A percentile compares a stretch with the other conserved stretches of the same genome.
Evolutionary conservation across 768 basidiomycete species (phyloP).

Genomic region (Leccinum disarticulatum): DNA sequence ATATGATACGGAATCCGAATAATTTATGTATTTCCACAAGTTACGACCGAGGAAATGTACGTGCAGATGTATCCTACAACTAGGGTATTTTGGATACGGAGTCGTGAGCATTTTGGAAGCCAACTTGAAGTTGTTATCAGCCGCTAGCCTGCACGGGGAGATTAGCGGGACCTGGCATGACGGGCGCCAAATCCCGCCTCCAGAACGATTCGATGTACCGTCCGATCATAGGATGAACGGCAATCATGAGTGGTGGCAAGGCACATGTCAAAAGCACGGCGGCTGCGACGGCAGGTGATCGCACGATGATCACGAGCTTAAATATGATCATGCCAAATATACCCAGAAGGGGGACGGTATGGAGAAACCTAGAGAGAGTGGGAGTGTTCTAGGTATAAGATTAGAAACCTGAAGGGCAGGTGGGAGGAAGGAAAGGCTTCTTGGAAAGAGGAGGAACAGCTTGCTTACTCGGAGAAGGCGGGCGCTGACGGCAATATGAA

Average conservation of each 20-base stretch:
- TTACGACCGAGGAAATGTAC: not conserved
- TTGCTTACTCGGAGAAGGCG: slow-evolving; percentile 19
- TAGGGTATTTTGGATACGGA: not conserved
- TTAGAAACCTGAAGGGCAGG: not conserved
- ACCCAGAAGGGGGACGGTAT: slow-evolving; percentile 28
- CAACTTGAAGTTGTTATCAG: not conserved
- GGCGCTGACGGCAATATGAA: slow-evolving; percentile 21
- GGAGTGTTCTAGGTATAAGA: not conserved
- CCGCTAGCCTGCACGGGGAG: not conserved
- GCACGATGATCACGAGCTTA: slow-evolving; percentile 17
- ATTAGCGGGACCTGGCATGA: not conserved
- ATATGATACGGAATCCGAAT: too few species aligned
- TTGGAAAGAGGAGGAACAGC: not conserved
- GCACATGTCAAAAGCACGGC: slow-evolving; percentile 23
- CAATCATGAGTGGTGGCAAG: slow-evolving; percentile 19
- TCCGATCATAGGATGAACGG: slow-evolving; percentile 5
- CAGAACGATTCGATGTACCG: slow-evolving; percentile 7
- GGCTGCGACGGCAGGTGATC: slow-evolving; percentile 21
- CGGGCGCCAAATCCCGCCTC: not conserved
- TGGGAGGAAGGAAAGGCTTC: too few species aligned
- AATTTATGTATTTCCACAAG: not conserved
- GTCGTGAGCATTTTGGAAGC: not conserved
- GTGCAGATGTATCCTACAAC: not conserved
- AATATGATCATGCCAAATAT: slow-evolving; percentile 22
- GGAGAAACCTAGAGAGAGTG: slow-evolving; percentile 19